Base-by-base conservation (phyloP, 177 flowering plant genomes). In the Vitis hybrid region DNA sequence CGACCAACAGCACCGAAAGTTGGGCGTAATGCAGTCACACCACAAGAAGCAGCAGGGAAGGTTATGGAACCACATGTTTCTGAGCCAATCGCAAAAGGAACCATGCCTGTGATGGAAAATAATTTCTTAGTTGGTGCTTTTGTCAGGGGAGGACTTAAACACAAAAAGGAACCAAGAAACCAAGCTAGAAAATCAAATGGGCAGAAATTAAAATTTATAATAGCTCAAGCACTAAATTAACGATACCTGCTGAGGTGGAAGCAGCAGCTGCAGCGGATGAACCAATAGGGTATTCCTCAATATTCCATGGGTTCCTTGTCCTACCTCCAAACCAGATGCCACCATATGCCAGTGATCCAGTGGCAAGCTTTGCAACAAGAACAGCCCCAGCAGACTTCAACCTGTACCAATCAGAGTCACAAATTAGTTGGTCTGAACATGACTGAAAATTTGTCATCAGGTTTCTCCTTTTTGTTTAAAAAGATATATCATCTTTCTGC, bases 261-360 rank as follows among this genome's bases (percentile, higher is more conserved):
- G 96, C 89, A 72, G 96, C 98, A 74, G 99, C 92, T 47, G 97
- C 99, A 72, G 99, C 91, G 15, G 98, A 95, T 65, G 99, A 95
- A 64, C 99, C 98, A 47, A 97, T 88, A 4, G 96, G 77, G 66
- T 83, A 95, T 77, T 95, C 96, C 76, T 88, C 91, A 57, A 95
- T 88, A 75, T 95, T 93, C 97, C 99, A 95, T 13, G 97, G 99
- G 76, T 95, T 95, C 65, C 91, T 85, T 33, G 98, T 93, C 80
- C 99, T 84, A 61, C 99, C 99, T 12, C 98, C 98, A 81, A 90
- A 95, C 99, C 97, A 91, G 64, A 95, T 93, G 73, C 93, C 98
- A 81, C 90, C 95, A 76, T 89, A 95, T 62, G 90, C 98, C 60
- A 95, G 75, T 28, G 98, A 95, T 58, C 98, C 98, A 55, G 92